Evolutionary conservation across 2,329 filamentous ascomycete genomes (phyloP), one percentile per base, ranked within the genome.

Genomic region (Ophioceras dolichostomum): DNA sequence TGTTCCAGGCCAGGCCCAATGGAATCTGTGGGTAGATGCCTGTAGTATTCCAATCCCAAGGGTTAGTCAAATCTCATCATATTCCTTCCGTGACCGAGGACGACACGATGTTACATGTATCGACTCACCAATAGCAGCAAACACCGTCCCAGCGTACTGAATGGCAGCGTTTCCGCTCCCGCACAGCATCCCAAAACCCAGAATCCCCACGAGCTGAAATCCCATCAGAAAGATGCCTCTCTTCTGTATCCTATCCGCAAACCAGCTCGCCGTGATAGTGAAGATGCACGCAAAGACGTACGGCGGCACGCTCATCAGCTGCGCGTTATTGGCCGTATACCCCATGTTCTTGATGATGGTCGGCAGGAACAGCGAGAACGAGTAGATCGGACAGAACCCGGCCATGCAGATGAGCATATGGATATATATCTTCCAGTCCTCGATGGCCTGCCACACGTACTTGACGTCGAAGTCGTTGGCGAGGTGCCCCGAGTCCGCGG

Each of bases 21-120:
- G 85, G 63, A 40, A 94, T 83, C 47, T 76, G 79, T 0, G 87
- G 86, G 51, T 94, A 94, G 47, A 94, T 93, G 1, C 87, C 87
- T 0, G 85, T n/a, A n/a, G n/a, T n/a, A n/a, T n/a, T n/a, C n/a
- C n/a, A n/a, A n/a, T n/a, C n/a, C n/a, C n/a, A n/a, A n/a, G n/a
- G n/a, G n/a, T n/a, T n/a, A n/a, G n/a, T n/a, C n/a, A n/a, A n/a
- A n/a, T n/a, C n/a, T n/a, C n/a, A n/a, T n/a, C n/a, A n/a, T n/a
- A n/a, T n/a, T n/a, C n/a, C n/a, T n/a, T n/a, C n/a, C n/a, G n/a
- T 7, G 12, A 26, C 22, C 8, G 22, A 26, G 22, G 22, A 12
- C 22, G 22, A 26, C 8, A 26, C 22, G 7, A 26, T 8, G 22
- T n/a, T n/a, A n/a, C n/a, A n/a, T n/a, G n/a, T n/a, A n/a, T n/a